A percentile compares a stretch with the other conserved stretches of the same genome.
Conservation (phyloP, 768 basidiomycete genomes). For the Macrocybe gigantea region DNA sequence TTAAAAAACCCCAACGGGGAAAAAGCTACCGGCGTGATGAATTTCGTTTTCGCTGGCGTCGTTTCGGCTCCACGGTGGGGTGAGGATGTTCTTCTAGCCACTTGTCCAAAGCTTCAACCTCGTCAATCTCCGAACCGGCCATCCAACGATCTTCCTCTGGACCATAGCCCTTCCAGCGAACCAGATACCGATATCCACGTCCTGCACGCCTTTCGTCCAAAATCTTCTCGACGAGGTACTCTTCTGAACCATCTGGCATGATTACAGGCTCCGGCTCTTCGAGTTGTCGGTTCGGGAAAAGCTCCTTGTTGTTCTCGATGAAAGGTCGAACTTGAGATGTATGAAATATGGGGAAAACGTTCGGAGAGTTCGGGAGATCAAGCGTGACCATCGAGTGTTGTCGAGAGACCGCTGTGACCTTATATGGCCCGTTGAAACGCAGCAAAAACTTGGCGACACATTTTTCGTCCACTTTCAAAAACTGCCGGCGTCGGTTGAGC, state of each 20-base stretch:
- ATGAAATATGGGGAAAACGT: conserved; percentile 26
- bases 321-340: conserved; percentile 17
- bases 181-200: background rate
- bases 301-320: conserved; percentile 20
- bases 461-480: background rate
- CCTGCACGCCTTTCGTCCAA: background rate
- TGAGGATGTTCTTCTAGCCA: no score
- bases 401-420: background rate
- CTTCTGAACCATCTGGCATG: conserved; percentile 5
- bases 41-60: no score
- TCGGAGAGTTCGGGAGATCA: conserved; percentile 2
- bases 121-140: conserved; percentile 11
- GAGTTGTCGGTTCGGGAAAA: conserved; percentile 22
- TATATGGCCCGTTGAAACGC: no score
- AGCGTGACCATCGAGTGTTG: conserved; percentile 8
- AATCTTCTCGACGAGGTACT: conserved; percentile 3
- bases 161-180: conserved; percentile 10
- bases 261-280: background rate
- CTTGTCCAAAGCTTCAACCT: no score
- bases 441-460: no score
- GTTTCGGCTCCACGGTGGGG: no score
- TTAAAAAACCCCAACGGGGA: no score
- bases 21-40: no score
- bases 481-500: conserved; percentile 9
- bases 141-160: conserved; percentile 22